Evolutionary conservation across 805 yeast species (phyloP).

Genomic region (Myxozyma melibiosi): DNA sequence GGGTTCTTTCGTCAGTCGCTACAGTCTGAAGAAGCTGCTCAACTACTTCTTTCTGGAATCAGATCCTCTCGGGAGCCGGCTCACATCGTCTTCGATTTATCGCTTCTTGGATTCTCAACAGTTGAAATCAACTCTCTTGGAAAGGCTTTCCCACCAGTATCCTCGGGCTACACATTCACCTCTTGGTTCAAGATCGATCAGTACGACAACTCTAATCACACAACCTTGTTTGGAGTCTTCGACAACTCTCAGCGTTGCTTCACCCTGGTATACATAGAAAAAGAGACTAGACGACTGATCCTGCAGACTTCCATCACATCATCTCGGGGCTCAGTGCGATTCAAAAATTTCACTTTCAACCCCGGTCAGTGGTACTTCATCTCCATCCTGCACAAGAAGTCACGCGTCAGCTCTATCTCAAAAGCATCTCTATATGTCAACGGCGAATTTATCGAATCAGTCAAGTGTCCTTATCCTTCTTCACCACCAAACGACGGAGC

Average conservation of each 20-base stretch:
- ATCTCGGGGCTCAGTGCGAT: conserved; percentile 29
- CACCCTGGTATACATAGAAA: conserved; percentile 33
- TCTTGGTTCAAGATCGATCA: conserved; percentile 33
- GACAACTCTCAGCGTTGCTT: conserved; percentile 33
- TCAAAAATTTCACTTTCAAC: conserved; percentile 29
- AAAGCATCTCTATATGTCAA: conserved; percentile 35
- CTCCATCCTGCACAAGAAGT: conserved; percentile 30
- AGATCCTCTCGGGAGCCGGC: conserved; percentile 27
- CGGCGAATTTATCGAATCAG: conserved; percentile 33
- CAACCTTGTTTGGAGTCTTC: conserved; percentile 33
- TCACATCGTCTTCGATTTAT: conserved; percentile 29
- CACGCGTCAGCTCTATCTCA: conserved; percentile 33
- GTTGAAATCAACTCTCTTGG: conserved; percentile 27
- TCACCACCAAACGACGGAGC: conserved; percentile 31
- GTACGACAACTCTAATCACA: conserved; percentile 26
- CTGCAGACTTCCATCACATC: conserved; percentile 32
- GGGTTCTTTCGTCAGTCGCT: conserved; percentile 19
- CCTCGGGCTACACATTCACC: conserved; percentile 31
- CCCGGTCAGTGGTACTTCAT: conserved; percentile 35
- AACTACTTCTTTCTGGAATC: conserved; percentile 20
- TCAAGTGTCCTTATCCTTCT: conserved; percentile 36
- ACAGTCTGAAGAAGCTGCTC: conserved; percentile 14
- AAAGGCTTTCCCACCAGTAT: conserved; percentile 29
- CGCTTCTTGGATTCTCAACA: conserved; percentile 27
- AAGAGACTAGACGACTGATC: conserved; percentile 28